These are phyloP conservation scores for Lactarius vividus DNA, from an alignment of 768 basidiomycete genomes.

Conservation along the genomic window DNA sequence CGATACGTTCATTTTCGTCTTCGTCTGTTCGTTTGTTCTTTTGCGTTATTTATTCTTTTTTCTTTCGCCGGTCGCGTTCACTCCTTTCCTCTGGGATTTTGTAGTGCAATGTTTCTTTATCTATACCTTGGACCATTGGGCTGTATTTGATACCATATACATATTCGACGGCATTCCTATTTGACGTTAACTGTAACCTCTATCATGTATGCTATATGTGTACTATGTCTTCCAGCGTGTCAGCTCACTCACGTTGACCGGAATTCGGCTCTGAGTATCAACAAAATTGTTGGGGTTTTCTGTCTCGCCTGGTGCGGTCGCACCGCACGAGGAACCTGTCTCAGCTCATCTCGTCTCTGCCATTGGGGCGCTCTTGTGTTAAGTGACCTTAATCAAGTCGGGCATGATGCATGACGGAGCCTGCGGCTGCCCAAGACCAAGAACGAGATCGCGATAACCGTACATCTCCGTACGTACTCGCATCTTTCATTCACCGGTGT, in stretches of 20 bases:
- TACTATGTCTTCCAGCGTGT: slow-evolving; percentile 6
- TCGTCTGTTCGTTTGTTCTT: background rate
- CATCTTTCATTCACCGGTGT: background rate
- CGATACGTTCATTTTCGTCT: background rate
- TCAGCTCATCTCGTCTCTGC: background rate
- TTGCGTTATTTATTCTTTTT: slow-evolving; percentile 20
- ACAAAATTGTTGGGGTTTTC: background rate
- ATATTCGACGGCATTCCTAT: slow-evolving; percentile 16
- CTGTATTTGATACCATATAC: slow-evolving; percentile 25
- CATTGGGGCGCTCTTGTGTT: background rate
- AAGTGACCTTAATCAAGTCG: background rate
- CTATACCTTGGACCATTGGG: slow-evolving; percentile 26
- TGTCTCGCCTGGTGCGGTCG: background rate
- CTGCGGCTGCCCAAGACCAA: background rate
- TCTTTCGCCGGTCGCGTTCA: background rate
- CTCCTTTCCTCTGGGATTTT: slow-evolving; percentile 13
- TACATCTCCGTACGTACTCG: background rate
- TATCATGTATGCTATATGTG: slow-evolving; percentile 27
- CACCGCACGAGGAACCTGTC: background rate
- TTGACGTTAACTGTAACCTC: slow-evolving; percentile 20
- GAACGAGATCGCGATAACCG: background rate
- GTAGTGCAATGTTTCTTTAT: slow-evolving; percentile 18
- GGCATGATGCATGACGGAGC: background rate
- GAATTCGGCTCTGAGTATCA: background rate
- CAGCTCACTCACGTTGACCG: background rate